A percentile compares a stretch with the other conserved stretches of the same genome.
Evolutionary conservation across 2,329 filamentous ascomycete species (phyloP).

Genomic region (Trichoderma pleuroti): DNA sequence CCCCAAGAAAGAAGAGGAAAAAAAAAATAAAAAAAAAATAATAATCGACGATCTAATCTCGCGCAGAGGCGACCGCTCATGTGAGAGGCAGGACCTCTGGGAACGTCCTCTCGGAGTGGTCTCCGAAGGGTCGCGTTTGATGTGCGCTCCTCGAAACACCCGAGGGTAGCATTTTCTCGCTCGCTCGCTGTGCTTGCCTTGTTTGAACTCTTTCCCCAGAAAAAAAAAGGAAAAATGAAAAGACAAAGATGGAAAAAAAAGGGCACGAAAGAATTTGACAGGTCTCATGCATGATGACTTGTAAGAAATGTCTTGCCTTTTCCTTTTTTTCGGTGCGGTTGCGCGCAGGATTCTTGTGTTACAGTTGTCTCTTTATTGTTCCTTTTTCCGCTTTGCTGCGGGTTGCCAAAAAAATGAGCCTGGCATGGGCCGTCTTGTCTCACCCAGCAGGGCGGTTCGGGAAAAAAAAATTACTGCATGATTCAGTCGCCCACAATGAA

Average conservation of each 20-base stretch:
- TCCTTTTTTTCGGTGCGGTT: neutral
- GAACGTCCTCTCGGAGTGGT: neutral
- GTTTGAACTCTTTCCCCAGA: neutral
- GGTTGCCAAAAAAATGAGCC: neutral
- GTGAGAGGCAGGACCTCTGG: neutral
- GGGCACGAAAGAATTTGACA: neutral
- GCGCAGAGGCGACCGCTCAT: slow-evolving; percentile 16
- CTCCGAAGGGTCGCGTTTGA: neutral
- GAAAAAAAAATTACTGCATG: neutral
- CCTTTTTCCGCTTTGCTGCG: neutral
- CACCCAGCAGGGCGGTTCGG: slow-evolving; percentile 11
- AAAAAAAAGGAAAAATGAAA: neutral
- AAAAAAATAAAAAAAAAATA: neutral
- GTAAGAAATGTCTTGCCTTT: neutral
- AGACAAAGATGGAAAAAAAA: neutral
- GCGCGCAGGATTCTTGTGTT: neutral
- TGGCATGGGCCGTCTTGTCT: slow-evolving; percentile 6
- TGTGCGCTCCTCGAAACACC: neutral
- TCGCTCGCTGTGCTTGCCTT: neutral
- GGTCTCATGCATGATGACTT: slow-evolving; percentile 2
- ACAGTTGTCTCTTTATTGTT: neutral
- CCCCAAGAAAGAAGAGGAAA: neutral
- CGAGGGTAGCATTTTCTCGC: neutral
- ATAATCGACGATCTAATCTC: slow-evolving; percentile 17
- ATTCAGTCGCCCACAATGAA: neutral